Base-by-base conservation (phyloP, 78 protist species). In the Planoprotostelium fungivorum region DNA sequence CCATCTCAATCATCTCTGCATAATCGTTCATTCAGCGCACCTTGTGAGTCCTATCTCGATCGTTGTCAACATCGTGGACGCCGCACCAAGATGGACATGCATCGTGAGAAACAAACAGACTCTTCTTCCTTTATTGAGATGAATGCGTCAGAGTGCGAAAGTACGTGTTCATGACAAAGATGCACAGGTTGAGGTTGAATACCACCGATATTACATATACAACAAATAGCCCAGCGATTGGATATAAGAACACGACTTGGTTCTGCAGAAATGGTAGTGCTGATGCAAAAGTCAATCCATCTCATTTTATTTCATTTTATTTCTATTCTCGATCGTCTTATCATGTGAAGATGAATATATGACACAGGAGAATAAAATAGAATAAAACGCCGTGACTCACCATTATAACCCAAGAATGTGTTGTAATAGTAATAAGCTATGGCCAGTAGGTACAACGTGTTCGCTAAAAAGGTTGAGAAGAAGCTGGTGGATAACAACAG, bases 371-470 rank as follows among this genome's bases (percentile, higher is more conserved):
- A 25, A 0, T 0, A 51, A 25, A 5, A 38, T 28, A 1, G 29
- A 88, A 10, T 0, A 31, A 0, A 29, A 0, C n/a, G 1, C 0
- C 63, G 1, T 5, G 1, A 37, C 92, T 31, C 84, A 96, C 97
- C 96, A 35, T 36, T 38, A 89, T 96, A 98, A 1, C 99, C 99
- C 29, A 97, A 89, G 88, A 97, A 98, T 0, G 99, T 98, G 38
- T 97, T 92, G 96, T 98, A 98, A 63, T 87, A 86, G 91, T 98
- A 98, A 87, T 90, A 90, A 37, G 85, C 35, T 36, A 96, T 29
- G 5, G 97, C 98, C 23, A 88, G 0, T 16, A 90, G 84, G 84
- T 94, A 98, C 34, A 98, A 63, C 34, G 95, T 63, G 83, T 98
- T 96, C 35, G 96, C 87, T 0, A 97, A 29, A 0, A 95, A 10